Base-by-base conservation (phyloP, 495 filamentous ascomycete species). In the Penicillium atrosanguineum region DNA sequence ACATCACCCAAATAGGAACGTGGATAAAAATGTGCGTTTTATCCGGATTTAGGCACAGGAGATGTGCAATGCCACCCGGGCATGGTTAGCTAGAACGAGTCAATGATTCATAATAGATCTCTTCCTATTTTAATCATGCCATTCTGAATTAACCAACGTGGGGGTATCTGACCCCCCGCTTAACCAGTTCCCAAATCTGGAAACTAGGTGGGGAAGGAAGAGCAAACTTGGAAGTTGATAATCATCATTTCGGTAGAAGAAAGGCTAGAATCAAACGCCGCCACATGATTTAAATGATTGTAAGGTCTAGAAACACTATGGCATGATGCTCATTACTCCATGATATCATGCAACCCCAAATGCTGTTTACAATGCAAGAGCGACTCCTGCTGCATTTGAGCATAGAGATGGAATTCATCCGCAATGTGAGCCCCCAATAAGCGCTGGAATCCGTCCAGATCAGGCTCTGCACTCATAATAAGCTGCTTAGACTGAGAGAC, bases 371-470 rank as follows among this genome's bases (percentile, higher is more conserved):
- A 69, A n/a, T 26, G 40, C 34, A 62, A 61, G 28, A 70, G 44
- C 1, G 61, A 65, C 5, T 60, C 52, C 5, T 18, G 16, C 36
- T 71, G 65, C 51, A 71, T 69, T n/a, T 62, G 42, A 9, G 48
- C 55, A 47, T 70, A 70, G 6, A 70, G 48, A 40, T 59, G 54
- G 25, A 70, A 67, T 20, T 69, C 68, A 55, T 70, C 68, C 12
- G 60, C 60, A 1, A 62, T 45, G 15, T 40, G 45, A 2, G 51
- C 41, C 4, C 65, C 65, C n/a, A 70, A 45, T 44, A 48, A 53
- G 14, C 50, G 59, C 42, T 70, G 65, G 20, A 70, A 70, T 1
- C 61, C 68, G 64, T 69, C 63, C 9, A 70, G 46, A 43, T 70
- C 65, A 16, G 68, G 55, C 40, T 69, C 65, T 0, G 68, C 65